Conservation (phyloP, 176 grass and related monocot genomes). For the Microstegium vimineum region DNA sequence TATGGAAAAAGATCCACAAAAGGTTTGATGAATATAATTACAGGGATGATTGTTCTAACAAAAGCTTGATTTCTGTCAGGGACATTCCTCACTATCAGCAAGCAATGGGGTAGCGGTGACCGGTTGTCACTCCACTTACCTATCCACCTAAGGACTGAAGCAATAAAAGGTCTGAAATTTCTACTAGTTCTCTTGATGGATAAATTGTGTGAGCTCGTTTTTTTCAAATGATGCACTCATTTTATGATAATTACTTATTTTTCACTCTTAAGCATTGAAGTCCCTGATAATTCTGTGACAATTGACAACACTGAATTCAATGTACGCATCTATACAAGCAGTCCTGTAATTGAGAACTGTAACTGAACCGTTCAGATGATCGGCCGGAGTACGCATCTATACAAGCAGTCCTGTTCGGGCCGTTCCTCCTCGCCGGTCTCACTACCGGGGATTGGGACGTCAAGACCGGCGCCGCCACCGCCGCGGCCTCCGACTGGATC, state of each 20-base stretch:
- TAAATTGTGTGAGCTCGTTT: not conserved
- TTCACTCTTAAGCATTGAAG: not conserved
- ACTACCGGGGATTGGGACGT: conserved; percentile 69
- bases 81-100: conserved; percentile 59
- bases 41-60: not conserved
- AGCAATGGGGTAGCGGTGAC: conserved; percentile 61
- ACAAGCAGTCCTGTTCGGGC: conserved; percentile 79
- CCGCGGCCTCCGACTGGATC: conserved; percentile 61
- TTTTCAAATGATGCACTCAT: not conserved
- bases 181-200: not conserved
- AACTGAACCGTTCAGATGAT: conserved; percentile 62
- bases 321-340: too few relatives aligned
- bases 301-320: not conserved
- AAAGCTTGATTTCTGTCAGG: conserved; percentile 35
- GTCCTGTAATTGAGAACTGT: not conserved
- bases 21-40: not conserved
- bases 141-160: conserved; percentile 59
- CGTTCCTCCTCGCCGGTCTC: conserved; percentile 81
- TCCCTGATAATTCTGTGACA: not conserved
- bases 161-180: conserved; percentile 65
- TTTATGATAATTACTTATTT: not conserved
- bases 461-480: conserved; percentile 35
- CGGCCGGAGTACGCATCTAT: conserved; percentile 54
- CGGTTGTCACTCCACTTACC: conserved; percentile 50
- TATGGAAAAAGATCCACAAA: not conserved